Evolutionary conservation across 305 asterid genomes (phyloP).

Genomic region (Fraxinus sp.): DNA sequence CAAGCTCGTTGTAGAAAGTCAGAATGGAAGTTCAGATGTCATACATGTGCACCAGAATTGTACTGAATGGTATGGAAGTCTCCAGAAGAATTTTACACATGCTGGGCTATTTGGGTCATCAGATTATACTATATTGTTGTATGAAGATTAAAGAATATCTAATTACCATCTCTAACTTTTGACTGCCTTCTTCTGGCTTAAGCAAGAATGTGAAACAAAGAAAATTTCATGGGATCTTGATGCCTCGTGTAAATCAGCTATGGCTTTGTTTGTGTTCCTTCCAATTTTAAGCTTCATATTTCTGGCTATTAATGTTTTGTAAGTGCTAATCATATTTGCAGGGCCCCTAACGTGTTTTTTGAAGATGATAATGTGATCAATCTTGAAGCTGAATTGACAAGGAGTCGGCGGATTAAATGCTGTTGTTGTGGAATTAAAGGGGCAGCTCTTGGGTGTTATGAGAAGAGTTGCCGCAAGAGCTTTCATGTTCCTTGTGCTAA

Average conservation of each 20-base stretch:
- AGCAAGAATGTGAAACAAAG: not conserved
- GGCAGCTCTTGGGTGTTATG: constrained; percentile 95
- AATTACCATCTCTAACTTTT: constrained; percentile 1
- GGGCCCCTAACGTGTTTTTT: constrained; percentile 96
- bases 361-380: constrained; percentile 64
- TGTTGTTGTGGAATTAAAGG: constrained; percentile 84
- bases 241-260: not conserved
- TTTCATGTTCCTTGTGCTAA: constrained; percentile 93
- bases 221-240: not conserved
- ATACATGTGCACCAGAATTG: constrained; percentile 73
- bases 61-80: constrained; percentile 68
- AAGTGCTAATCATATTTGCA: constrained; percentile 31
- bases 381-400: constrained; percentile 74
- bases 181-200: not conserved
- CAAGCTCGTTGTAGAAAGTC: constrained; percentile 42
- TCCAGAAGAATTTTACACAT: not conserved
- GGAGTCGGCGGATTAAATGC: constrained; percentile 80
- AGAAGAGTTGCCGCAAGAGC: constrained; percentile 81
- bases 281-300: not conserved
- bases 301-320: not conserved
- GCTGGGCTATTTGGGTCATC: not conserved
- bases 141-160: not conserved
- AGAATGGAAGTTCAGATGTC: constrained; percentile 35
- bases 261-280: not conserved
- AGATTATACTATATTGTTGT: not conserved